phyloP scores from a whole-genome alignment of 192 early-diverging fungal species.

The Coemansia sp. region DNA sequence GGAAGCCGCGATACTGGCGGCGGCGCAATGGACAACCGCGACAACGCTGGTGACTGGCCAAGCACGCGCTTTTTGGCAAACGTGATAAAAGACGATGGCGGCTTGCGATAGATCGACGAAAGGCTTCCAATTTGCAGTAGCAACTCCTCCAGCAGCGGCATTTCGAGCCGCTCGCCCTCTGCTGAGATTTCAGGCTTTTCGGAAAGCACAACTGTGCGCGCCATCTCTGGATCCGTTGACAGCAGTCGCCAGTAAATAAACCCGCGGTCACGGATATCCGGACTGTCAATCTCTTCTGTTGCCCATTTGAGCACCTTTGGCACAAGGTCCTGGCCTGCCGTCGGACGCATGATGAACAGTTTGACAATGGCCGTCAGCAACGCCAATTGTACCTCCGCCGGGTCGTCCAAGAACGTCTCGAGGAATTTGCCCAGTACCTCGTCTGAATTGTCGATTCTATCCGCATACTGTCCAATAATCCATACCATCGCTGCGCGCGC shows the following conservation, averaged over 20 bases:
- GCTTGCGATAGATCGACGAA: constrained; percentile 90
- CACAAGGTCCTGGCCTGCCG: constrained; percentile 87
- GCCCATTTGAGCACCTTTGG: constrained; percentile 93
- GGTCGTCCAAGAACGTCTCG: constrained; percentile 87
- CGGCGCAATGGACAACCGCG: constrained; percentile 43
- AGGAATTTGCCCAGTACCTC: constrained; percentile 85
- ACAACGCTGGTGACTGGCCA: constrained; percentile 41
- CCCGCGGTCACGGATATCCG: constrained; percentile 95
- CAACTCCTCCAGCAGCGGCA: constrained; percentile 80
- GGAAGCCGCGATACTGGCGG: constrained; percentile 46
- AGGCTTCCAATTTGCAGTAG: constrained; percentile 83
- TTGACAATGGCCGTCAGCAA: constrained; percentile 96
- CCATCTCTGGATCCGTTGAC: constrained; percentile 84
- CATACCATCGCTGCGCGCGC: constrained; percentile 99
- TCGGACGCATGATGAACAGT: constrained; percentile 90
- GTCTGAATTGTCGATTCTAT: constrained; percentile 95
- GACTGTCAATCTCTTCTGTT: constrained; percentile 93
- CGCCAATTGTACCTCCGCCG: constrained; percentile 86
- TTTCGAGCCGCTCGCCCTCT: constrained; percentile 91
- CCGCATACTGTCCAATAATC: constrained; percentile 99
- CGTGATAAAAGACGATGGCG: constrained; percentile 82
- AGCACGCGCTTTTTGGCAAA: constrained; percentile 55
- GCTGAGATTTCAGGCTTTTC: constrained; percentile 94
- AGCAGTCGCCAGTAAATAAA: constrained; percentile 98
- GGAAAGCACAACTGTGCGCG: constrained; percentile 75